A percentile compares a stretch with the other conserved stretches of the same genome.
Evolutionary conservation across 169 alveolate species (phyloP).

Genomic region (Plasmodium vivax): DNA sequence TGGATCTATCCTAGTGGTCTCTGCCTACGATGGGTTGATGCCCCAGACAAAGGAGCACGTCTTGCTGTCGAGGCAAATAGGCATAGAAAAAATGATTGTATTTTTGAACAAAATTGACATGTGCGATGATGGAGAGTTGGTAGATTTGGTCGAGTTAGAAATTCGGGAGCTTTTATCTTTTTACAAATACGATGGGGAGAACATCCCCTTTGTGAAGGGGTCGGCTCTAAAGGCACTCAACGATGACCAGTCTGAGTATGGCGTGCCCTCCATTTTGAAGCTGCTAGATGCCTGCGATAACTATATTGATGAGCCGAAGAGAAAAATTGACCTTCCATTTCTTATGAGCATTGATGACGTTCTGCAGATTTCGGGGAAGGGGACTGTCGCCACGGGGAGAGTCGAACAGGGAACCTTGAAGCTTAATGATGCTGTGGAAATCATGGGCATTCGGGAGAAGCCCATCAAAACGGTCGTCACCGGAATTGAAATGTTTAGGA

Average conservation of each 20-base stretch:
- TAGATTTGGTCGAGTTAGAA: conserved; percentile 96
- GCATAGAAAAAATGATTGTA: conserved; percentile 92
- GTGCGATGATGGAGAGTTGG: conserved; percentile 93
- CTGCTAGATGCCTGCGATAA: conserved; percentile 91
- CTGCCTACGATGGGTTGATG: conserved; percentile 98
- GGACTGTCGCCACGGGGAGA: conserved; percentile 95
- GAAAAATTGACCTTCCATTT: conserved; percentile 91
- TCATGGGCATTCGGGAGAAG: conserved; percentile 90
- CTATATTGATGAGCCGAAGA: conserved; percentile 86
- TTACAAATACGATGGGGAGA: conserved; percentile 93
- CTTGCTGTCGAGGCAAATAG: conserved; percentile 92
- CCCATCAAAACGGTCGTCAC: conserved; percentile 84
- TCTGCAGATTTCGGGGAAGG: conserved; percentile 93
- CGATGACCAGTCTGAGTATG: conserved; percentile 81
- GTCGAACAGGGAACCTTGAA: conserved; percentile 94
- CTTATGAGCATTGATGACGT: conserved; percentile 91
- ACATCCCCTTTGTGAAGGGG: conserved; percentile 92
- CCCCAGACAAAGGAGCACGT: conserved; percentile 95
- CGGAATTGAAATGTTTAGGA: conserved; percentile 95
- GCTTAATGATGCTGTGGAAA: conserved; percentile 92
- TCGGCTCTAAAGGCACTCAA: conserved; percentile 93
- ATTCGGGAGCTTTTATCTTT: conserved; percentile 91
- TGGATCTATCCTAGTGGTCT: conserved; percentile 95
- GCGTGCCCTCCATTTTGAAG: conserved; percentile 84
- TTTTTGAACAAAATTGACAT: conserved; percentile 94